A percentile compares a stretch with the other conserved stretches of the same genome.
These are phyloP conservation scores for Debaryomyces tyrocola DNA, from an alignment of 805 yeast species.

Conservation along the genomic window DNA sequence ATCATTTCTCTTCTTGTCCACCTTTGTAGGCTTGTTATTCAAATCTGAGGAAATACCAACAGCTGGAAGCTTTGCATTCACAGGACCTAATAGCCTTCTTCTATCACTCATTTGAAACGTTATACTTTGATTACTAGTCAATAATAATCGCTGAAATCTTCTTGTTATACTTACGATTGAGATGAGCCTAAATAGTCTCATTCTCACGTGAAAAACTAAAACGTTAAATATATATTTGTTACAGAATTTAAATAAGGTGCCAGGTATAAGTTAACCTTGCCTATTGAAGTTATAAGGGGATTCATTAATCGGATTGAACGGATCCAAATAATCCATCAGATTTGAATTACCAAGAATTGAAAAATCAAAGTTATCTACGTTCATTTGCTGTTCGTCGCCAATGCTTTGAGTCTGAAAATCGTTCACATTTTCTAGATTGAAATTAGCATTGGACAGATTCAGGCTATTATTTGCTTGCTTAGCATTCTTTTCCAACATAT, in stretches of 20 bases:
- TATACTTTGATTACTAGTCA: not conserved
- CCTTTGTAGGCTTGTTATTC: constrained; percentile 7
- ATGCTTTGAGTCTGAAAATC: not conserved
- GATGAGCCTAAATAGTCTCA: not conserved
- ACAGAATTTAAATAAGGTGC: not conserved
- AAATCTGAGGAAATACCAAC: constrained; percentile 11
- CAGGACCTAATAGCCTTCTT: constrained; percentile 84
- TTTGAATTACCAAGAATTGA: constrained; percentile 16
- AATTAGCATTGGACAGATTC: not conserved
- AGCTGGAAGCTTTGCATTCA: constrained; percentile 49
- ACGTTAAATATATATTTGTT: not conserved
- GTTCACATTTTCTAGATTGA: not conserved
- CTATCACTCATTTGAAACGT: constrained; percentile 51
- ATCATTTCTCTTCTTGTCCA: constrained; percentile 13
- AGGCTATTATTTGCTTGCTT: not conserved
- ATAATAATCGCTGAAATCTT: not conserved
- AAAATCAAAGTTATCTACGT: constrained; percentile 21
- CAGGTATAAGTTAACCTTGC: not conserved
- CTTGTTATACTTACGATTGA: not conserved
- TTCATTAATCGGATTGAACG: constrained; percentile 15
- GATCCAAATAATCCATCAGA: constrained; percentile 25
- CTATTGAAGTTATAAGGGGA: not conserved
- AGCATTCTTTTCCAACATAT: constrained; percentile 54
- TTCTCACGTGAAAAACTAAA: not conserved
- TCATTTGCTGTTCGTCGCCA: constrained; percentile 9